Evolutionary conservation across 257 asterid species (phyloP).

Genomic region (Handroanthus guayacan): DNA sequence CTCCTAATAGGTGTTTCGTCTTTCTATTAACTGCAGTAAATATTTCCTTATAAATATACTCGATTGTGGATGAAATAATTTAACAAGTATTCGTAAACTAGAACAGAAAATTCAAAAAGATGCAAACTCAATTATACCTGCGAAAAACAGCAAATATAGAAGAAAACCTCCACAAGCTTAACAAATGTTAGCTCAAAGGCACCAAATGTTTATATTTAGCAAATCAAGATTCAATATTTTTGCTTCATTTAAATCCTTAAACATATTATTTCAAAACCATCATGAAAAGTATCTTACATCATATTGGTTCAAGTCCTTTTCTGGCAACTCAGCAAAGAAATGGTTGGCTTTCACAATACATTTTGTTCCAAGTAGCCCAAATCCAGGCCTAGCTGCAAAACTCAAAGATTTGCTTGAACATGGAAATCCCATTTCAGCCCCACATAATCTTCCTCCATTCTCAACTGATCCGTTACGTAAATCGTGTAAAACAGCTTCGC

Average conservation of each 20-base stretch:
- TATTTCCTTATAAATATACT: too few species aligned
- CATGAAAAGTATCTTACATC: constrained; percentile 69
- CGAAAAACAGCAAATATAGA: constrained; percentile 42
- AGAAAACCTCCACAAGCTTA: constrained; percentile 41
- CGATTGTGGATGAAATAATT: too few species aligned
- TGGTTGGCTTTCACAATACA: constrained; percentile 98
- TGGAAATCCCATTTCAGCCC: constrained; percentile 54
- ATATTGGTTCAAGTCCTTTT: constrained; percentile 93
- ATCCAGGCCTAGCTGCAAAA: constrained; percentile 88
- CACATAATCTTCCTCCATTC: constrained; percentile 40
- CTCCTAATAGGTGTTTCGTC: too few species aligned
- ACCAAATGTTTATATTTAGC: constrained; percentile 48
- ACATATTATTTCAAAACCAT: constrained; percentile 15
- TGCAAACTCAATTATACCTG: constrained; percentile 41
- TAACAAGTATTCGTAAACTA: too few species aligned
- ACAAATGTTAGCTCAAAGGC: constrained; percentile 57
- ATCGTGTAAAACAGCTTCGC: constrained; percentile 53
- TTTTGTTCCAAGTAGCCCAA: constrained; percentile 86
- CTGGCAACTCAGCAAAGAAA: constrained; percentile 89
- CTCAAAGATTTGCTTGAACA: constrained; percentile 76
- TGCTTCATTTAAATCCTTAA: constrained; percentile 10
- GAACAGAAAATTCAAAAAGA: too few species aligned
- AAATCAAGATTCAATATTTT: constrained; percentile 34
- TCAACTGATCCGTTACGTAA: constrained; percentile 35
- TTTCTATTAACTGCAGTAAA: too few species aligned